Evolutionary conservation across 805 yeast genomes (phyloP).

Genomic region (Ogataea pignaliae): DNA sequence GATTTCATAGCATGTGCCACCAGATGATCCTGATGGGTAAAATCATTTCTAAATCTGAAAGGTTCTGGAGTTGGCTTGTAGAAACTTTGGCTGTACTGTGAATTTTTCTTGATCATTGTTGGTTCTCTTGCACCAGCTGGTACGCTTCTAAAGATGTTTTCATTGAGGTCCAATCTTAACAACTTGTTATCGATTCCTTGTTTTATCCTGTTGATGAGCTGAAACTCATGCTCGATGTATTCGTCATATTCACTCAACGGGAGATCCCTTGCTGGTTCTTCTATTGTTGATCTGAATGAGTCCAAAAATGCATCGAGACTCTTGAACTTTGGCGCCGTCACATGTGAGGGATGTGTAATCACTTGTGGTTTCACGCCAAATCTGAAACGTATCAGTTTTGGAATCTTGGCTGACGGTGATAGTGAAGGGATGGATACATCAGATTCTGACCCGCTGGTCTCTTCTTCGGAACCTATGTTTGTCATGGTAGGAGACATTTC

Average conservation of each 20-base stretch:
- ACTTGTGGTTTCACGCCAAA: conserved; percentile 40
- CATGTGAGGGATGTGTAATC: conserved; percentile 59
- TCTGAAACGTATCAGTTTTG: conserved; percentile 28
- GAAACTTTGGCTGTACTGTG: conserved; percentile 24
- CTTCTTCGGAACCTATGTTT: too few relatives aligned
- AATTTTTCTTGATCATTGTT: conserved; percentile 33
- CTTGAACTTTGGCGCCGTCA: conserved; percentile 39
- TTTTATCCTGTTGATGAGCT: conserved; percentile 38
- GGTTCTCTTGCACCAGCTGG: conserved; percentile 37
- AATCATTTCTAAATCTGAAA: conserved; percentile 30
- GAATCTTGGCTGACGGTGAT: conserved; percentile 14
- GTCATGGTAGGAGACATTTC: background rate
- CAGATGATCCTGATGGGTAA: conserved; percentile 68
- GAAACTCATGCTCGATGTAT: conserved; percentile 50
- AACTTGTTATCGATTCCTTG: conserved; percentile 43
- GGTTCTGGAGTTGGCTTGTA: conserved; percentile 38
- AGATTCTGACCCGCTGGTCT: conserved; percentile 8
- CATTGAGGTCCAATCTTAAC: conserved; percentile 40
- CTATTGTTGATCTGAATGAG: conserved; percentile 59
- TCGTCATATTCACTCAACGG: conserved; percentile 54
- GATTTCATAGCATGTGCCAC: conserved; percentile 70
- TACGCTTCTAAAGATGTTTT: conserved; percentile 42
- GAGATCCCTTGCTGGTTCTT: conserved; percentile 42
- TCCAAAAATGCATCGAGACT: conserved; percentile 41
- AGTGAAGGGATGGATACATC: conserved; percentile 15